phyloP scores from a whole-genome alignment of 2,329 filamentous ascomycete species.

The Cryphonectria radicalis region DNA sequence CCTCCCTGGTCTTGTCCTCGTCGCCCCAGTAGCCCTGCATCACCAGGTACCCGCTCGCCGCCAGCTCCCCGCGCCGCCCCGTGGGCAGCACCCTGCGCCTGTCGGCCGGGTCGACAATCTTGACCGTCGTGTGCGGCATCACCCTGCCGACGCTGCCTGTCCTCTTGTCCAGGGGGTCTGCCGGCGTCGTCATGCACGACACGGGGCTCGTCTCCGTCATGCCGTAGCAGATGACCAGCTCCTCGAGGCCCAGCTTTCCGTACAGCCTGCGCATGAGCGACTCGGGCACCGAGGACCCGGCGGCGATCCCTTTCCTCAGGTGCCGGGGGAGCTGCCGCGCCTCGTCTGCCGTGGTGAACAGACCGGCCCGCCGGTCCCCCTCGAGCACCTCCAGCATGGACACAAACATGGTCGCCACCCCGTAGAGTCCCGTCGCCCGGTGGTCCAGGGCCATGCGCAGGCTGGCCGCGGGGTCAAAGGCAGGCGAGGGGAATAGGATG shows the following conservation, averaged over 20 bases:
- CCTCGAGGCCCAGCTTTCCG: constrained; percentile 72
- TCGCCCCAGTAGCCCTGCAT: constrained; percentile 94
- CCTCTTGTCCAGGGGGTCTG: constrained; percentile 74
- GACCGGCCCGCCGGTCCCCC: neutral
- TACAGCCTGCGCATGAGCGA: constrained; percentile 80
- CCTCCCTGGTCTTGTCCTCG: constrained; percentile 68
- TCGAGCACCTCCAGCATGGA: constrained; percentile 78
- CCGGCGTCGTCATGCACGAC: constrained; percentile 78
- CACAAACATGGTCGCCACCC: constrained; percentile 94
- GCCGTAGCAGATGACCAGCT: constrained; percentile 92
- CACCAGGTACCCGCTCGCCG: constrained; percentile 80
- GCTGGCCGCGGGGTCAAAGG: constrained; percentile 79
- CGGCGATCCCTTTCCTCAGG: constrained; percentile 88
- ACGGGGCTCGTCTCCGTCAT: constrained; percentile 91
- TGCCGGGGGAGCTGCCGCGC: constrained; percentile 37
- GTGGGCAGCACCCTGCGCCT: constrained; percentile 62
- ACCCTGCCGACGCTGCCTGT: constrained; percentile 77
- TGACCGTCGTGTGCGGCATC: constrained; percentile 77
- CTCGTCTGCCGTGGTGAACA: constrained; percentile 16
- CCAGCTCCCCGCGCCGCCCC: constrained; percentile 77
- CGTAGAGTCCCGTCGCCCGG: constrained; percentile 72
- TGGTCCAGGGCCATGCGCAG: constrained; percentile 61
- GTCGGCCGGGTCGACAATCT: constrained; percentile 75
- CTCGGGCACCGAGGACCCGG: constrained; percentile 82
- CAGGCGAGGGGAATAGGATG: constrained; percentile 84